Conservation (phyloP, 177 flowering plant genomes). For the Vitis hybrid region DNA sequence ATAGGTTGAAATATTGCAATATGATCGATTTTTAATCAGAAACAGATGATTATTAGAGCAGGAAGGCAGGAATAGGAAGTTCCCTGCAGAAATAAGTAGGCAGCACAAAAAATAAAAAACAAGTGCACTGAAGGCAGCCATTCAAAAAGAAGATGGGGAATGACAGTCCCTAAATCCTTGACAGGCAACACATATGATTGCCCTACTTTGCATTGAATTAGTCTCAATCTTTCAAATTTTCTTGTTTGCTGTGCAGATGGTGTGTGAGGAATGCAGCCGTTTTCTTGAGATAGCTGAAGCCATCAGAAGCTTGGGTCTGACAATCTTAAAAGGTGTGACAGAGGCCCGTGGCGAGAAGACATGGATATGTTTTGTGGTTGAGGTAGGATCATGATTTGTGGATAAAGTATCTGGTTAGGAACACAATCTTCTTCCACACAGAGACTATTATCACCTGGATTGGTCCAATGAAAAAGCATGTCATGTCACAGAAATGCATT, state of each 20-base stretch:
- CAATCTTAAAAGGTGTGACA: slow-evolving; percentile 71
- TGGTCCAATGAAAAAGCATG: too few relatives aligned
- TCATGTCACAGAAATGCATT: too few relatives aligned
- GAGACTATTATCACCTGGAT: too few relatives aligned
- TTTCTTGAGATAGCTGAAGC: slow-evolving; percentile 85
- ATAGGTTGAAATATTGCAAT: neutral
- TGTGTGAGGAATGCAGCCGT: slow-evolving; percentile 75
- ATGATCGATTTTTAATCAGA: neutral
- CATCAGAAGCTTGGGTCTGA: slow-evolving; percentile 69
- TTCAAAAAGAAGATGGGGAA: too few relatives aligned
- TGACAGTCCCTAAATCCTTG: too few relatives aligned
- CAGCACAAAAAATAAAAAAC: too few relatives aligned
- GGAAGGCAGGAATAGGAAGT: too few relatives aligned
- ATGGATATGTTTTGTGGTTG: slow-evolving; percentile 85
- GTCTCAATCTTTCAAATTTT: neutral
- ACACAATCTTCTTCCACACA: too few relatives aligned
- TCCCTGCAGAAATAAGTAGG: too few relatives aligned
- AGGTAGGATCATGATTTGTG: slow-evolving; percentile 43
- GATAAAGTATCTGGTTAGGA: slow-evolving; percentile 4
- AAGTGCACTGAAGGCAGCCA: too few relatives aligned
- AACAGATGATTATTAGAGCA: too few relatives aligned
- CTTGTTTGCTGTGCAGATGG: slow-evolving; percentile 51
- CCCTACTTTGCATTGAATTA: neutral
- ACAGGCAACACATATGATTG: too few relatives aligned
- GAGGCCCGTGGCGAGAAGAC: slow-evolving; percentile 65